Percentiles rank a stretch among this genome's conserved stretches.
These are phyloP conservation scores for Usnea hakonensis DNA, from an alignment of 495 filamentous ascomycete genomes.

Conservation along the genomic window DNA sequence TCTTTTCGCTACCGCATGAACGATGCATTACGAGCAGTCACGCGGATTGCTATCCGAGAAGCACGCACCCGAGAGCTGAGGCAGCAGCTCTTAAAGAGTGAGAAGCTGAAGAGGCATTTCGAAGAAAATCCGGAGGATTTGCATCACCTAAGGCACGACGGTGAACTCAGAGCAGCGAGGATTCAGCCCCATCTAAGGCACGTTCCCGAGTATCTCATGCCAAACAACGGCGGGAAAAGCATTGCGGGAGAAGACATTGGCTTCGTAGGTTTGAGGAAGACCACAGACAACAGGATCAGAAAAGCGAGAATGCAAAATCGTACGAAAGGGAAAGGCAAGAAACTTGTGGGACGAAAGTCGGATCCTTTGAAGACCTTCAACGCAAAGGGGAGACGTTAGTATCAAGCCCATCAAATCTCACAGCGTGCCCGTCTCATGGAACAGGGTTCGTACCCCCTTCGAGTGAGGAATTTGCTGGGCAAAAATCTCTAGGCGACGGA, in stretches of 20 bases:
- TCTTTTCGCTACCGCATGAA: conserved; percentile 92
- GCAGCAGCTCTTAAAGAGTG: conserved; percentile 81
- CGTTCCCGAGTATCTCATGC: conserved; percentile 90
- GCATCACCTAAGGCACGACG: conserved; percentile 81
- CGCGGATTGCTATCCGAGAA: conserved; percentile 76
- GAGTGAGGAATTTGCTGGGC: neutral
- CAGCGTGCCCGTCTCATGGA: neutral
- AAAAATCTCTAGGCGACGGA: neutral
- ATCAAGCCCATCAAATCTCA: neutral
- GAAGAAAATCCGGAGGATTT: conserved; percentile 93
- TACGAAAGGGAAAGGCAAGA: conserved; percentile 46
- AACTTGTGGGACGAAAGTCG: conserved; percentile 44
- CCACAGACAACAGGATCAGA: conserved; percentile 62
- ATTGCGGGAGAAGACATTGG: conserved; percentile 54
- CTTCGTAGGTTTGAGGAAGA: conserved; percentile 71
- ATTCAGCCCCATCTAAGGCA: conserved; percentile 88
- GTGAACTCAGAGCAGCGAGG: conserved; percentile 68
- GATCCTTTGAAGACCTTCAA: conserved; percentile 93
- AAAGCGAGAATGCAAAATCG: conserved; percentile 60
- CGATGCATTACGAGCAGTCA: conserved; percentile 77
- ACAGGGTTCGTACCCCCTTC: neutral
- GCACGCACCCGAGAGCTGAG: conserved; percentile 79
- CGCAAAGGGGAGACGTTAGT: conserved; percentile 30
- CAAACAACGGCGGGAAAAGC: conserved; percentile 63
- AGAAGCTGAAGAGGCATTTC: conserved; percentile 90